These are phyloP conservation scores for Diplogelasinospora grovesii DNA, from an alignment of 495 filamentous ascomycete genomes.

Conservation along the genomic window DNA sequence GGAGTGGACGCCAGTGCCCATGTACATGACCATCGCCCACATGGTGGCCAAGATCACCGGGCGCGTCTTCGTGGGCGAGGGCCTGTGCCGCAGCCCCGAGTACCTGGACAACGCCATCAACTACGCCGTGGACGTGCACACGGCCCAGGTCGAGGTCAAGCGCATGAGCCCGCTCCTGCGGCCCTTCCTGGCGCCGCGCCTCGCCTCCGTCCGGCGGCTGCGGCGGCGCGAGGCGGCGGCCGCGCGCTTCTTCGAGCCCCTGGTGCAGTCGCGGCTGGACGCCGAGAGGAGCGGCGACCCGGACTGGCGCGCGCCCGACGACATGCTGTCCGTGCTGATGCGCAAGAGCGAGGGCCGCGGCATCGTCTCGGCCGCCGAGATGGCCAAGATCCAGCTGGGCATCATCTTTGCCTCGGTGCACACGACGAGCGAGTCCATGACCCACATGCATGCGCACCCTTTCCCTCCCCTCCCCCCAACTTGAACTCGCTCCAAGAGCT, in stretches of 20 bases:
- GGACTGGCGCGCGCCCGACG: constrained; percentile 28
- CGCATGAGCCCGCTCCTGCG: constrained; percentile 25
- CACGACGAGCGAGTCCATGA: constrained; percentile 41
- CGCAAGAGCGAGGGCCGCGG: constrained; percentile 17
- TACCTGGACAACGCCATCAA: constrained; percentile 53
- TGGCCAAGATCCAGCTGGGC: constrained; percentile 31
- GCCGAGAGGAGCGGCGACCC: constrained; percentile 9
- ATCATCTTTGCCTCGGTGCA: constrained; percentile 48
- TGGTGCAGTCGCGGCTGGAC: constrained; percentile 20
- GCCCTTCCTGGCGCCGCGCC: constrained; percentile 22
- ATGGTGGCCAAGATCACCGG: constrained; percentile 53
- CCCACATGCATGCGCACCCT: constrained; percentile 24
- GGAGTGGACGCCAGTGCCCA: constrained; percentile 37
- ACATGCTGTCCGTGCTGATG: constrained; percentile 38
- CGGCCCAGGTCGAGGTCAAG: constrained; percentile 23
- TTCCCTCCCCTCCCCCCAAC: too few relatives aligned
- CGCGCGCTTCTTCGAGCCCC: constrained; percentile 21
- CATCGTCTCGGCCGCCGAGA: constrained; percentile 22
- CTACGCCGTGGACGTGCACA: constrained; percentile 47
- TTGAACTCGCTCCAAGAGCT: too few relatives aligned
- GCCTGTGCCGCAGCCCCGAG: constrained; percentile 45
- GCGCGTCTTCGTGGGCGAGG: constrained; percentile 51
- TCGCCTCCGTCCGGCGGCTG: constrained; percentile 26
- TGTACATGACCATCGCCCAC: constrained; percentile 33
- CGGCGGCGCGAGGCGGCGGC: constrained; percentile 21